phyloP scores from a whole-genome alignment of 108 stramenopile genomes.

The Asterionellopsis glacialis region DNA sequence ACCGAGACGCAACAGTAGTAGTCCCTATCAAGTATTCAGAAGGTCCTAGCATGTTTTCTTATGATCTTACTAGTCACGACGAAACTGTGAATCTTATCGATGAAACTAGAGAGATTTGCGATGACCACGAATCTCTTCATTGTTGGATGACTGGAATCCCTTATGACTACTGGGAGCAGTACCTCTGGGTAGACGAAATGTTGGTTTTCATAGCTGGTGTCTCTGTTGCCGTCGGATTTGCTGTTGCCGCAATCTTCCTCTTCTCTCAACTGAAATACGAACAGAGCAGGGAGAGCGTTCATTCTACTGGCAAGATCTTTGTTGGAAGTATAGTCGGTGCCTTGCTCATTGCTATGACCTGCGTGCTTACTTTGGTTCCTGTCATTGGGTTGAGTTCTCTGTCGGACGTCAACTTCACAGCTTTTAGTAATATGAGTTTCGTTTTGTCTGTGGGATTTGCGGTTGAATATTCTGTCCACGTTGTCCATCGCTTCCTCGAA shows the following conservation, averaged over 20 bases:
- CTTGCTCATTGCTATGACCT: constrained; percentile 27
- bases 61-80: constrained; percentile 24
- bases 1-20: constrained; percentile 20
- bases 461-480: constrained; percentile 42
- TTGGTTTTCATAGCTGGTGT: constrained; percentile 17
- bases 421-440: constrained; percentile 32
- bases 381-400: constrained; percentile 30
- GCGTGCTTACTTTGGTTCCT: constrained; percentile 18
- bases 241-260: constrained; percentile 27
- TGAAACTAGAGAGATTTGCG: constrained; percentile 37
- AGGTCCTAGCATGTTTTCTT: constrained; percentile 33
- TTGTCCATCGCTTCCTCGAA: constrained; percentile 29
- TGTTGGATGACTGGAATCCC: constrained; percentile 42
- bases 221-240: constrained; percentile 27
- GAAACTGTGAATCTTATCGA: constrained; percentile 27
- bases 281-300: neutral
- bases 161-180: constrained; percentile 45
- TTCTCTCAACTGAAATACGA: constrained; percentile 12
- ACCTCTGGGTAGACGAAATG: constrained; percentile 21
- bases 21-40: constrained; percentile 21
- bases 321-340: constrained; percentile 27
- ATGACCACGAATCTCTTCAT: constrained; percentile 27
- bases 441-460: constrained; percentile 37
- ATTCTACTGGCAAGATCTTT: constrained; percentile 5
- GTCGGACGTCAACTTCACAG: constrained; percentile 31